Conservation (phyloP, 73 alveolate species). For the Paramecium primaurelia region DNA sequence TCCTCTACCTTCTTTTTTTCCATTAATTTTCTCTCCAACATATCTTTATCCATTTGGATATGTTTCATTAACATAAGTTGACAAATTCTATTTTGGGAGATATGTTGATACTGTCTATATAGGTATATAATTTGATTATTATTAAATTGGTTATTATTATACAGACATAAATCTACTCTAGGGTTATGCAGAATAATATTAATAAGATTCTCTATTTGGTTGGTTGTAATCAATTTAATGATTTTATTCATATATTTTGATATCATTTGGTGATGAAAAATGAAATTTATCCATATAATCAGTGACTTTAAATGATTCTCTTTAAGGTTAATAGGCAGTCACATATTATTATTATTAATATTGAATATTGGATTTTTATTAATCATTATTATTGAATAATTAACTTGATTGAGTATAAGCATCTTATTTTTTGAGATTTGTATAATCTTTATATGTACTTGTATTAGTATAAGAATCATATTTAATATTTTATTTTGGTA, state of each 20-base stretch:
- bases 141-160: neutral
- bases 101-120: neutral
- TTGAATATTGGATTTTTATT: neutral
- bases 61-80: slow-evolving; percentile 44
- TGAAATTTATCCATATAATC: slow-evolving; percentile 1
- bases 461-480: neutral
- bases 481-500: neutral
- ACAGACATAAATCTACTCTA: neutral
- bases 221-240: neutral
- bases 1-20: slow-evolving; percentile 58
- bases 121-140: neutral
- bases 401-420: neutral
- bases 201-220: neutral
- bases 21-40: slow-evolving; percentile 57
- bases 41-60: slow-evolving; percentile 26
- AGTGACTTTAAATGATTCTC: neutral
- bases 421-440: neutral
- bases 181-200: neutral
- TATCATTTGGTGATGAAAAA: neutral
- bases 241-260: neutral
- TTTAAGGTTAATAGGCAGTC: neutral
- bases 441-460: neutral
- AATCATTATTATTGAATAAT: neutral
- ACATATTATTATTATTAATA: neutral
- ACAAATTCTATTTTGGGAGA: neutral